Evolutionary conservation across 2,329 filamentous ascomycete genomes (phyloP).

Genomic region (Fusarium nelsonii): DNA sequence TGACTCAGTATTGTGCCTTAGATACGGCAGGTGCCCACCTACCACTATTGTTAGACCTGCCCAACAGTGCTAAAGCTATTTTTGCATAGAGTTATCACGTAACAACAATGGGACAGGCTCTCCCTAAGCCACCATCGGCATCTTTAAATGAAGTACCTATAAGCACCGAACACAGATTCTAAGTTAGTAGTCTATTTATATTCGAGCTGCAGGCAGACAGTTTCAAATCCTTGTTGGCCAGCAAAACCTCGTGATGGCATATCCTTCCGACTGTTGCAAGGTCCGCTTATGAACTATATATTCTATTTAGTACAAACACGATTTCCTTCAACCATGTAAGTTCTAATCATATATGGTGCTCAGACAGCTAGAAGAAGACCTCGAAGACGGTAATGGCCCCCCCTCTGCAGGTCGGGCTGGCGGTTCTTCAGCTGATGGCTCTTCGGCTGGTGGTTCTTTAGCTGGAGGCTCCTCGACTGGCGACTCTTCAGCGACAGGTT

Average conservation of each 20-base stretch:
- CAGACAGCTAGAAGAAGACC: not conserved
- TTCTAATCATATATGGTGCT: not conserved
- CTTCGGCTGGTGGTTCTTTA: not conserved
- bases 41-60: too few relatives aligned
- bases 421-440: not conserved
- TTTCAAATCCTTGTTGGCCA: too few relatives aligned
- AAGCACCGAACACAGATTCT: too few relatives aligned
- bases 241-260: not conserved
- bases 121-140: too few relatives aligned
- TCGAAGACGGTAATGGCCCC: not conserved
- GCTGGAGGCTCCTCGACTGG: not conserved
- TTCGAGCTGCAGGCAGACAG: too few relatives aligned
- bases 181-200: too few relatives aligned
- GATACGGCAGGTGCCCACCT: too few relatives aligned
- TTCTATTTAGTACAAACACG: not conserved
- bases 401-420: not conserved
- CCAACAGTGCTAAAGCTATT: too few relatives aligned
- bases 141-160: too few relatives aligned
- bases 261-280: not conserved
- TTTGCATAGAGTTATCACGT: too few relatives aligned
- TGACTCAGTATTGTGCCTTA: too few relatives aligned
- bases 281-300: not conserved
- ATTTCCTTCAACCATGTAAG: not conserved
- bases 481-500: not conserved
- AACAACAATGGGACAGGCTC: too few relatives aligned